Conservation (phyloP, 768 basidiomycete species). For the Leucocoprinus birnbaumii region DNA sequence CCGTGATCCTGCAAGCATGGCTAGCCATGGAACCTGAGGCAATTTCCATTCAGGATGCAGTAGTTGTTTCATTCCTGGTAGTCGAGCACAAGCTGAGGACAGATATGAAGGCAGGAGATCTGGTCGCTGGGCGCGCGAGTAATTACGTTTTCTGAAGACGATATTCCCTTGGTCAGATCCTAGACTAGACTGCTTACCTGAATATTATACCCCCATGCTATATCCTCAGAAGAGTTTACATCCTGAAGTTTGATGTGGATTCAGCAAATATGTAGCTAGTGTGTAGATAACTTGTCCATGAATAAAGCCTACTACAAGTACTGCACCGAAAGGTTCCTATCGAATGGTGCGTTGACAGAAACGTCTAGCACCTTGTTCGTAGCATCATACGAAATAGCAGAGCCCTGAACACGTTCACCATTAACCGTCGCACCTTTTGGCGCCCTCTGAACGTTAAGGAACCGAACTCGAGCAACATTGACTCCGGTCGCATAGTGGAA, state of each 20-base stretch:
- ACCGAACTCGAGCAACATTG: slow-evolving; percentile 30
- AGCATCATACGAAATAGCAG: slow-evolving; percentile 30
- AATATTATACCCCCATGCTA: too few species aligned
- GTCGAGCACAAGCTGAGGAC: slow-evolving; percentile 21
- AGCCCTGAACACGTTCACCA: slow-evolving; percentile 19
- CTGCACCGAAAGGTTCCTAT: slow-evolving; percentile 9
- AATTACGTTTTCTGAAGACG: neutral
- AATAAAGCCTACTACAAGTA: neutral
- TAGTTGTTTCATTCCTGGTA: slow-evolving; percentile 22
- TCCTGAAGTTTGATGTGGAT: too few species aligned
- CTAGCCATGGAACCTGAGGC: slow-evolving; percentile 21
- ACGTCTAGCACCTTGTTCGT: slow-evolving; percentile 42
- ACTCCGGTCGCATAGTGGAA: slow-evolving; percentile 38
- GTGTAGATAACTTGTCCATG: too few species aligned
- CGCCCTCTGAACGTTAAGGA: slow-evolving; percentile 31
- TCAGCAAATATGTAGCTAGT: too few species aligned
- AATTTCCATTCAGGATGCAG: slow-evolving; percentile 20
- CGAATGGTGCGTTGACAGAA: slow-evolving; percentile 30
- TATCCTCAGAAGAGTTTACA: too few species aligned
- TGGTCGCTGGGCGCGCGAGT: neutral
- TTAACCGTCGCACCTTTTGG: slow-evolving; percentile 29
- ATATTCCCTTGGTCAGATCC: too few species aligned
- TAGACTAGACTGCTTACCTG: too few species aligned
- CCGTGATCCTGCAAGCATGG: slow-evolving; percentile 15
- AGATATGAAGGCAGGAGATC: neutral